Percentiles rank a stretch among this genome's conserved stretches.
phyloP scores from a whole-genome alignment of 257 asterid genomes.

The Craterostigma plantagineum region DNA sequence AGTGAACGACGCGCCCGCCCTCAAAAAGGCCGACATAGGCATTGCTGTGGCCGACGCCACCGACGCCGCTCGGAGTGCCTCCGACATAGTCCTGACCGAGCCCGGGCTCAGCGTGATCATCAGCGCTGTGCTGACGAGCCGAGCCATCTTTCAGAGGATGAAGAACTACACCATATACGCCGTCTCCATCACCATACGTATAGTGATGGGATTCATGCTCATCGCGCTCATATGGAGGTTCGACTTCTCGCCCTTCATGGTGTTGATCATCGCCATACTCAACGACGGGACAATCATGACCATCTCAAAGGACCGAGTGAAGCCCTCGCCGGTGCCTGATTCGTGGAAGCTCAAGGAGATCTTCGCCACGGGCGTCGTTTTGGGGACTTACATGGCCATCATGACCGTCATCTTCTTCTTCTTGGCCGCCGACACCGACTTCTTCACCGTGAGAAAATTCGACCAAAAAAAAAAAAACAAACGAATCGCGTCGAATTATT shows the following conservation, averaged over 20 bases:
- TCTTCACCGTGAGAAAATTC: constrained; percentile 35
- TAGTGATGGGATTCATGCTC: constrained; percentile 81
- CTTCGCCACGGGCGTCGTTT: constrained; percentile 72
- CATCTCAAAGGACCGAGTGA: constrained; percentile 70
- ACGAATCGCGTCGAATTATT: not conserved
- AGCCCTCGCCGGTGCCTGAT: constrained; percentile 85
- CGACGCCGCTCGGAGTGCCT: constrained; percentile 76
- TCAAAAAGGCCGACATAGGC: constrained; percentile 77
- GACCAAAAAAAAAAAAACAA: no score
- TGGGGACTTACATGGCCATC: constrained; percentile 73
- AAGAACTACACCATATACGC: constrained; percentile 83
- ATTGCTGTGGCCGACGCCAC: constrained; percentile 92
- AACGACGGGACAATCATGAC: constrained; percentile 95
- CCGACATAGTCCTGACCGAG: constrained; percentile 80
- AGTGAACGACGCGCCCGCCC: constrained; percentile 84
- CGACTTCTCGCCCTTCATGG: constrained; percentile 96
- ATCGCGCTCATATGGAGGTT: constrained; percentile 80
- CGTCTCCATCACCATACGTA: constrained; percentile 77
- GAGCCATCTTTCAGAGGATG: constrained; percentile 93
- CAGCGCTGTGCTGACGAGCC: constrained; percentile 73
- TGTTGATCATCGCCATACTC: constrained; percentile 66
- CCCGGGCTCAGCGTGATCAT: constrained; percentile 82
- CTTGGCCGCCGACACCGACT: constrained; percentile 53
- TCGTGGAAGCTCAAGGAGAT: constrained; percentile 91
- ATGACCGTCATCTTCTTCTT: constrained; percentile 68